These are phyloP conservation scores for Saprolegnia diclina DNA, from an alignment of 352 stramenopile species.

Conservation along the genomic window DNA sequence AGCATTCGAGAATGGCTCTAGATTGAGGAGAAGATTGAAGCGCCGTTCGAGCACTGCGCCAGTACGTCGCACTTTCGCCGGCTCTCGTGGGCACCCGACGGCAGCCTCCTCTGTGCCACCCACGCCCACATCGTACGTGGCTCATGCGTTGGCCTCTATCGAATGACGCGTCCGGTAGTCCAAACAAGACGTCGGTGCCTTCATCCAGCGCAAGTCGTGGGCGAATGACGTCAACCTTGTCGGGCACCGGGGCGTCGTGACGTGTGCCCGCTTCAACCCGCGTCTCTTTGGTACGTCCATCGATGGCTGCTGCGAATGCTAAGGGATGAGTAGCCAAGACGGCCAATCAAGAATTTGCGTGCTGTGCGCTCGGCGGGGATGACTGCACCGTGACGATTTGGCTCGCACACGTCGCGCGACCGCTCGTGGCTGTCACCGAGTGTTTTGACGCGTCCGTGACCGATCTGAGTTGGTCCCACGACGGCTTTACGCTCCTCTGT, in stretches of 20 bases:
- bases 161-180: conserved; percentile 31
- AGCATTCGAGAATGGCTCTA: not conserved
- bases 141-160: not conserved
- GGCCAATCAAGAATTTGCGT: conserved; percentile 75
- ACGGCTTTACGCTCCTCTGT: conserved; percentile 54
- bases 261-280: conserved; percentile 73
- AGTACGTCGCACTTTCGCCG: conserved; percentile 80
- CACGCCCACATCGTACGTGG: conserved; percentile 55
- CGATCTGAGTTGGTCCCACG: conserved; percentile 65
- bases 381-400: conserved; percentile 83
- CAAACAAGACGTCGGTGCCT: conserved; percentile 79
- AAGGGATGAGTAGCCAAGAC: conserved; percentile 37
- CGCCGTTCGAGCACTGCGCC: conserved; percentile 65
- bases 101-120: conserved; percentile 69
- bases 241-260: conserved; percentile 71
- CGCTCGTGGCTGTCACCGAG: conserved; percentile 71
- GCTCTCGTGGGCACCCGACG: conserved; percentile 79
- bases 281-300: conserved; percentile 52
- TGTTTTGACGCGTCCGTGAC: conserved; percentile 82
- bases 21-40: conserved; percentile 20
- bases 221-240: conserved; percentile 84
- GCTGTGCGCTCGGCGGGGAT: conserved; percentile 73
- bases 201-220: conserved; percentile 73
- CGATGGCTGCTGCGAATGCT: not conserved
- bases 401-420: conserved; percentile 69